Base-by-base conservation (phyloP, 306 rosid genomes). In the Rubus parviflorus region DNA sequence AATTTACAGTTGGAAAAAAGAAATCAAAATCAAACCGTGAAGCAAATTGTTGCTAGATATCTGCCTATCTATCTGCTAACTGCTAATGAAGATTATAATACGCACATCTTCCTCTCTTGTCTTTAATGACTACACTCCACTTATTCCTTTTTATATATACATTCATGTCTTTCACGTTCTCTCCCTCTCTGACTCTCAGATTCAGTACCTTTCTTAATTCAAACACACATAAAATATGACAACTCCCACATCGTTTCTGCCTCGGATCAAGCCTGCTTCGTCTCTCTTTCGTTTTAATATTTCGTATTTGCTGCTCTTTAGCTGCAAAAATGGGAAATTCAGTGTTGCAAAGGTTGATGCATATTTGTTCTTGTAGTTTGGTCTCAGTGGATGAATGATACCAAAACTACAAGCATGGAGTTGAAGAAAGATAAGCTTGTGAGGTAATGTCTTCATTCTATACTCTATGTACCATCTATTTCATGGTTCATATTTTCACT, bases 341-440 rank as follows among this genome's bases (percentile, higher is more conserved):
- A 35, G 43, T 13, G 42, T 30, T 37, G 69, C 40, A 54, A 56
- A 5, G 6, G 8, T 60, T 56, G 62, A 56, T 68, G 25, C 14
- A 7, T 43, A 42, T 30, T 2, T 57, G 48, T 75, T 25, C 3
- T 14, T 45, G 71, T 46, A 60, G 38, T 70, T 35, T 49, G 45
- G 64, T 54, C 68, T 80, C 45, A 30, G 58, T 63, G 20, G 77
- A 57, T 76, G 57, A 75, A 58, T 75, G 72, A 19, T 74, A 49
- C 78, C 41, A 47, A 30, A 61, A 66, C 38, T 5, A 23, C 62
- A 72, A 65, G 46, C 68, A 94, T 90, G 97, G 90, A 88, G 72
- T 77, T 80, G 2, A 92, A 87, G 85, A 83, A 85, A 76, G 90
- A 82, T 47, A 94, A 87, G 86, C 80, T 72, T 52, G 88, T 89